These are phyloP conservation scores for Chenopodium quinoa DNA, from an alignment of 148 eudicot species.

Conservation along the genomic window DNA sequence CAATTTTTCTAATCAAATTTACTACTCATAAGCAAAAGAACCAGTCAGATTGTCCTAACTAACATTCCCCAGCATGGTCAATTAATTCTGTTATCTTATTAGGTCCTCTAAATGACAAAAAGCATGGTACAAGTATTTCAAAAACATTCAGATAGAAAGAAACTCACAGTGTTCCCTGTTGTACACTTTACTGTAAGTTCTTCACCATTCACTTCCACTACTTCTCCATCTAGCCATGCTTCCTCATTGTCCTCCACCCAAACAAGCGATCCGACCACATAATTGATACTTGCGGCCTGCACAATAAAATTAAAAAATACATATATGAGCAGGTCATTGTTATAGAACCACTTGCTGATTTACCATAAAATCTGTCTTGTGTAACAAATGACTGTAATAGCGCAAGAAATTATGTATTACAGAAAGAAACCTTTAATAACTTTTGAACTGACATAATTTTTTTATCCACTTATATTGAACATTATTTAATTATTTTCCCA, in stretches of 20 bases:
- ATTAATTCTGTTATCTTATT: not conserved
- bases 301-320: not conserved
- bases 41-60: not conserved
- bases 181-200: constrained; percentile 52
- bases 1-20: not conserved
- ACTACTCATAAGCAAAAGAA: not conserved
- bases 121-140: not conserved
- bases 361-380: not conserved
- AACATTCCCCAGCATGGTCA: not conserved
- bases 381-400: not conserved
- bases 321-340: not conserved
- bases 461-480: not conserved
- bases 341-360: not conserved
- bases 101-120: not conserved
- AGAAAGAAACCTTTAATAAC: not conserved
- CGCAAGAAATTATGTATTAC: not conserved
- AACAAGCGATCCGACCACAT: constrained; percentile 75
- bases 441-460: not conserved
- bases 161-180: constrained; percentile 46
- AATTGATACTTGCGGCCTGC: constrained; percentile 50
- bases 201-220: constrained; percentile 63
- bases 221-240: constrained; percentile 91
- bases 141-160: not conserved
- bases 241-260: constrained; percentile 93
- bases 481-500: not conserved